Conservation (phyloP, 1,139 yeast genomes). For the Kurtzmaniella natalensis region DNA sequence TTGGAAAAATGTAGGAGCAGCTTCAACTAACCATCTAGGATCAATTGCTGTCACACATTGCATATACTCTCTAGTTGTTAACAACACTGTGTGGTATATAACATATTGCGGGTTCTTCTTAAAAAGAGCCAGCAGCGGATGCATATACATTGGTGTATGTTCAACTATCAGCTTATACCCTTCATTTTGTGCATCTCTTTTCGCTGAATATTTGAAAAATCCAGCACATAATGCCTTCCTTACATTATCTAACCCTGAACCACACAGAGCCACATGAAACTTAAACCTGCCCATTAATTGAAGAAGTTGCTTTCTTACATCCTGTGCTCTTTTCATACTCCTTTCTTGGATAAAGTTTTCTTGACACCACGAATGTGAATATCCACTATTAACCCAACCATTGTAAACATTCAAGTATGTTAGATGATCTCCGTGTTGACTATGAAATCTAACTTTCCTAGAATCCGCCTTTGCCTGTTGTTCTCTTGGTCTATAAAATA, state of each 20-base stretch:
- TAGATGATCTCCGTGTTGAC: constrained; percentile 81
- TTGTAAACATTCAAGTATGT: constrained; percentile 78
- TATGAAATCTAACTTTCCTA: constrained; percentile 69
- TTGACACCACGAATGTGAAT: constrained; percentile 71
- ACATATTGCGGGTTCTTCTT: constrained; percentile 76
- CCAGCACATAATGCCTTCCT: constrained; percentile 81
- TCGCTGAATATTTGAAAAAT: constrained; percentile 80
- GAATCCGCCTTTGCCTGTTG: constrained; percentile 63
- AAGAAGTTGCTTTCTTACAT: constrained; percentile 68
- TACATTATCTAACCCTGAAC: constrained; percentile 56
- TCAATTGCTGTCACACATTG: constrained; percentile 79
- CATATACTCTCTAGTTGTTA: constrained; percentile 90
- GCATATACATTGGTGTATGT: constrained; percentile 74
- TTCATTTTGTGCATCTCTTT: constrained; percentile 67
- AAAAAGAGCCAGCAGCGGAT: constrained; percentile 82
- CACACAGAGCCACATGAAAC: constrained; percentile 55
- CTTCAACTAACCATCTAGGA: constrained; percentile 78
- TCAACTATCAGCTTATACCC: constrained; percentile 75
- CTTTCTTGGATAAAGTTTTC: constrained; percentile 81
- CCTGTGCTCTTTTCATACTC: constrained; percentile 70
- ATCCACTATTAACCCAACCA: constrained; percentile 66
- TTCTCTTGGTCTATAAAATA: constrained; percentile 81
- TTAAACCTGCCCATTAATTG: constrained; percentile 56
- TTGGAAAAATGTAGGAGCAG: constrained; percentile 85
- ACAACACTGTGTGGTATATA: constrained; percentile 74